Evolutionary conservation across 1,284 basidiomycete species (phyloP), one percentile per base, ranked within the genome.

Genomic region (Leccinum pachyderme): DNA sequence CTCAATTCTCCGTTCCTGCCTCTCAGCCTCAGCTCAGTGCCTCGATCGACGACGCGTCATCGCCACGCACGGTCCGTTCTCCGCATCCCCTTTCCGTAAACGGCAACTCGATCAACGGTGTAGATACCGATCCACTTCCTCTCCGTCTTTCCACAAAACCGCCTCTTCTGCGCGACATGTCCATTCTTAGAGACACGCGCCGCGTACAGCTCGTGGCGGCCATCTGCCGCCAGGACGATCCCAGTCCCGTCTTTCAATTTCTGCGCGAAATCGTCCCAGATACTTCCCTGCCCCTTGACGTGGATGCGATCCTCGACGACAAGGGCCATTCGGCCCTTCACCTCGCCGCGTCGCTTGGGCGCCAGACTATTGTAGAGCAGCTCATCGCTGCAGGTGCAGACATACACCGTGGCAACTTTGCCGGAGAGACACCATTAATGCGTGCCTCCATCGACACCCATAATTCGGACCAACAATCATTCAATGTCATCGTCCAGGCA

Each of bases 291-390:
- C 66, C 58, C 57, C 56, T 86, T 48, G 91, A 94, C 59, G 75
- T 91, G 48, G 91, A 98, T 69, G 80, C 83, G 18, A 80, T 95
- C 44, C 82, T 98, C 37, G 97, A 99, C 66, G 93, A 98, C 60
- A 89, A 95, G 66, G 93, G 94, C 0, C 96, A 99, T 72, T 95
- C 94, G 0, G 89, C 96, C 6, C 78, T 99, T 28, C 97, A 99
- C 71, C 84, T 98, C 68, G 95, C 97, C 1, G 87, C 93, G 6
- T 92, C 94, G 35, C 79, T 98, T 44, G 93, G 87, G 2, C 83
- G 90, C 25, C 77, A 84, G 53, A 73, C 78, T 15, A 83, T 83
- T 25, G 82, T 91, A 13, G 81, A 84, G 41, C 84, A 85, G 37
- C 81, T 94, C 51, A 80, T 91, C 58, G 75, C 74, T 8, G 77